A percentile compares a stretch with the other conserved stretches of the same genome.
phyloP scores from a whole-genome alignment of 306 rosid genomes.

The Ochetophila trinervis region DNA sequence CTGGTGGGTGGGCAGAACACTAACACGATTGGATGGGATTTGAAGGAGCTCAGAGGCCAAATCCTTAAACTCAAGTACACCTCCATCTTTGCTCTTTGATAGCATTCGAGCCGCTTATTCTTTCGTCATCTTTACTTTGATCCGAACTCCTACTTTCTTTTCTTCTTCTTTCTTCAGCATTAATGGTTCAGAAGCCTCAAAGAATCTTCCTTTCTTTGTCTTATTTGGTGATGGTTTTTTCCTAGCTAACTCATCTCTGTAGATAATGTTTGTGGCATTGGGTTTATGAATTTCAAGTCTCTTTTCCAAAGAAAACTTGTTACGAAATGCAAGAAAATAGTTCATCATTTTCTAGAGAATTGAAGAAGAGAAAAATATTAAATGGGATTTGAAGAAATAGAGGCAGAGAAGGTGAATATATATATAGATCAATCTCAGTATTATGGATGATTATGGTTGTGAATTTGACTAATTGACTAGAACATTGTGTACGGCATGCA shows the following conservation, averaged over 20 bases:
- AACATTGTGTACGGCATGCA: too few species aligned
- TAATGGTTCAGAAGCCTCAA: constrained; percentile 32
- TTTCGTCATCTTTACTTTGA: constrained; percentile 69
- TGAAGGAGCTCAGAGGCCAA: constrained; percentile 35
- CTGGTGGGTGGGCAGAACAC: constrained; percentile 10
- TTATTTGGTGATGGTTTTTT: constrained; percentile 15
- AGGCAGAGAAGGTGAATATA: too few species aligned
- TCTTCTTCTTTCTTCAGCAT: constrained; percentile 37
- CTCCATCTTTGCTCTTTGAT: constrained; percentile 57
- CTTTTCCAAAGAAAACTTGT: constrained; percentile 12
- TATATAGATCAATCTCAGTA: too few species aligned
- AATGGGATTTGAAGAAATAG: too few species aligned
- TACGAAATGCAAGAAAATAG: constrained; percentile 22
- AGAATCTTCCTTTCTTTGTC: constrained; percentile 19
- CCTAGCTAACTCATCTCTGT: constrained; percentile 46
- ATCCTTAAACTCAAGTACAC: constrained; percentile 49
- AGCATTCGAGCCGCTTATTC: constrained; percentile 56
- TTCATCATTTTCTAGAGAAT: constrained; percentile 25
- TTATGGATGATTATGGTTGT: too few species aligned
- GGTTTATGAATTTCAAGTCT: constrained; percentile 9
- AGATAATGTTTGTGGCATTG: constrained; percentile 16
- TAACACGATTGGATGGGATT: constrained; percentile 34
- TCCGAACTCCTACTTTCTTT: constrained; percentile 34
- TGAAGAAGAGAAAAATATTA: neutral
- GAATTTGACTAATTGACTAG: too few species aligned